Conservation (phyloP, 176 grass and related monocot genomes). For the Hsuehochloa calcarea region DNA sequence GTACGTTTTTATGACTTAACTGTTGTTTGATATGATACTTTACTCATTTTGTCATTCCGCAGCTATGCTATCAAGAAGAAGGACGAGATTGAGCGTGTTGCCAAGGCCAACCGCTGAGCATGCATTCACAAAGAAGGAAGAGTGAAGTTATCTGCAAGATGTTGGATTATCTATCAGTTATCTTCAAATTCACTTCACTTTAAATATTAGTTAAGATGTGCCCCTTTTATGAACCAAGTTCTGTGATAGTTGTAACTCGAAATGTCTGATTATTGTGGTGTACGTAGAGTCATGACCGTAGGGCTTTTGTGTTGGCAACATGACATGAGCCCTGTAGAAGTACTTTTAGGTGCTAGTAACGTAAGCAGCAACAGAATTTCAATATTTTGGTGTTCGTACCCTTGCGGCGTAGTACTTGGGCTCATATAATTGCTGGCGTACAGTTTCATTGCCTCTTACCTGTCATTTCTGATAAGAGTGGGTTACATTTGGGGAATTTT, state of each 20-base stretch:
- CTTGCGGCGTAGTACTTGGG: too few species aligned
- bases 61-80: slow-evolving; percentile 55
- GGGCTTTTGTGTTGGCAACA: too few species aligned
- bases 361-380: too few species aligned
- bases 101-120: slow-evolving; percentile 42
- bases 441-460: too few species aligned
- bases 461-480: too few species aligned
- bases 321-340: too few species aligned
- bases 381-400: too few species aligned
- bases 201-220: background rate
- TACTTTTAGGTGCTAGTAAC: too few species aligned
- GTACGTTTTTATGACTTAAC: background rate
- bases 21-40: background rate
- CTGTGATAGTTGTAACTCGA: background rate
- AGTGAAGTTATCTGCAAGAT: background rate
- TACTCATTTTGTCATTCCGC: background rate
- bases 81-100: slow-evolving; percentile 53
- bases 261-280: background rate
- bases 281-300: background rate
- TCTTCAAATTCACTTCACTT: background rate
- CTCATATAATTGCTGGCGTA: too few species aligned
- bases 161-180: background rate
- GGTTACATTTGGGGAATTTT: too few species aligned
- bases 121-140: background rate
- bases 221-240: background rate